A percentile compares a stretch with the other conserved stretches of the same genome.
Conservation (phyloP, 1,139 yeast species). For the Lizanozyma gosingica region DNA sequence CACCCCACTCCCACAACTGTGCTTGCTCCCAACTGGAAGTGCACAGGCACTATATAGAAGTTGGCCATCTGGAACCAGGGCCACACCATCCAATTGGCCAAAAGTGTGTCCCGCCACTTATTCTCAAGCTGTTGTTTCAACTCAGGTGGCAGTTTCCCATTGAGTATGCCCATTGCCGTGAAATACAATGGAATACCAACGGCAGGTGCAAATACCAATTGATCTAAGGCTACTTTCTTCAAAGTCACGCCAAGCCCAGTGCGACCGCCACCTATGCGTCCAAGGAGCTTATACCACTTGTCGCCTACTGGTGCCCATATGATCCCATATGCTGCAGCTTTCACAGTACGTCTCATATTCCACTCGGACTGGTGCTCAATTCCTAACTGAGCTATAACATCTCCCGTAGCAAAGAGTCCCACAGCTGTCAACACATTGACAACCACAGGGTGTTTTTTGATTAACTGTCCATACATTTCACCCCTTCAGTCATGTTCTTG, state of each 20-base stretch:
- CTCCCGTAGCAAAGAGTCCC: conserved; percentile 34
- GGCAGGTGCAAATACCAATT: conserved; percentile 41
- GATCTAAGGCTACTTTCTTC: conserved; percentile 24
- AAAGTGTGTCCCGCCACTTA: conserved; percentile 53
- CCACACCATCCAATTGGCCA: conserved; percentile 80
- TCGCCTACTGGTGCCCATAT: conserved; percentile 37
- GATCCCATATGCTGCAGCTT: conserved; percentile 30
- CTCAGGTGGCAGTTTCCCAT: conserved; percentile 21
- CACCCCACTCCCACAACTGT: conserved; percentile 71
- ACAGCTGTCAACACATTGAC: conserved; percentile 35
- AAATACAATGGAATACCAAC: conserved; percentile 62
- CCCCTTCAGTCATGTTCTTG: too few species aligned
- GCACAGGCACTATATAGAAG: conserved; percentile 63
- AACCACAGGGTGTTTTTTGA: conserved; percentile 18
- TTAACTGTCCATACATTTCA: neutral
- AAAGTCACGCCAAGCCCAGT: conserved; percentile 8
- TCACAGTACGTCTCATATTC: conserved; percentile 16
- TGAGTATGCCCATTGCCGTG: conserved; percentile 58
- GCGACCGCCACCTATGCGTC: conserved; percentile 6
- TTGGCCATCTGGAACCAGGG: conserved; percentile 71
- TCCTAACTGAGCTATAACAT: conserved; percentile 25
- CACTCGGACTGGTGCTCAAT: conserved; percentile 13
- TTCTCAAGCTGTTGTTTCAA: conserved; percentile 30
- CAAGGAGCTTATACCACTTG: conserved; percentile 29
- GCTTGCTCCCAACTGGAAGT: conserved; percentile 57